These are phyloP conservation scores for Aspergillus hancockii DNA, from an alignment of 495 filamentous ascomycete species.

Conservation along the genomic window DNA sequence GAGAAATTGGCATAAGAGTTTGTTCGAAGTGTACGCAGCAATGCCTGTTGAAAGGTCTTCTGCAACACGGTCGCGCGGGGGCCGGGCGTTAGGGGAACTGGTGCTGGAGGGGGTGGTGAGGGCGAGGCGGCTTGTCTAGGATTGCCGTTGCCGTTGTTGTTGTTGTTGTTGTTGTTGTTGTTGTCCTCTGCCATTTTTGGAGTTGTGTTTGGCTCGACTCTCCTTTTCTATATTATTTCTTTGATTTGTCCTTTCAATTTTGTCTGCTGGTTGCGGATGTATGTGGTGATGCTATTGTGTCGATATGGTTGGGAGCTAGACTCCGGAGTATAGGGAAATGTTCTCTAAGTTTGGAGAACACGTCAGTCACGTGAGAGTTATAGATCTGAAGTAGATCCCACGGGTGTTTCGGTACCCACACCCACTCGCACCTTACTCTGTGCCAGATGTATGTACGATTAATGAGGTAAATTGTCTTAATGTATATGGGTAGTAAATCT, in stretches of 20 bases:
- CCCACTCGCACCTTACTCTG: too few relatives aligned
- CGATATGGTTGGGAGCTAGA: neutral
- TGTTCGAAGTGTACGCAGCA: constrained; percentile 69
- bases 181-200: constrained; percentile 13
- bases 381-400: neutral
- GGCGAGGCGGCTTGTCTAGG: constrained; percentile 30
- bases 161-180: constrained; percentile 7
- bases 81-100: constrained; percentile 64
- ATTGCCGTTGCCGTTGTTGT: constrained; percentile 13
- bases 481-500: neutral
- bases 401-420: too few relatives aligned
- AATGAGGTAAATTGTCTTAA: too few relatives aligned
- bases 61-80: constrained; percentile 72
- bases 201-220: neutral
- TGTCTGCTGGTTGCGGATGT: neutral
- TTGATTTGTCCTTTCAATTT: neutral
- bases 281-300: neutral
- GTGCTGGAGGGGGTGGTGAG: constrained; percentile 58
- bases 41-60: constrained; percentile 67
- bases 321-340: neutral
- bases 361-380: constrained; percentile 16
- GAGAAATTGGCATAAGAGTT: constrained; percentile 78
- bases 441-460: too few relatives aligned
- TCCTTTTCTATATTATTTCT: neutral
- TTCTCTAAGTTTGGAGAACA: neutral